Evolutionary conservation across 1,139 yeast species (phyloP).

Genomic region (Suhomyces wounanorum): DNA sequence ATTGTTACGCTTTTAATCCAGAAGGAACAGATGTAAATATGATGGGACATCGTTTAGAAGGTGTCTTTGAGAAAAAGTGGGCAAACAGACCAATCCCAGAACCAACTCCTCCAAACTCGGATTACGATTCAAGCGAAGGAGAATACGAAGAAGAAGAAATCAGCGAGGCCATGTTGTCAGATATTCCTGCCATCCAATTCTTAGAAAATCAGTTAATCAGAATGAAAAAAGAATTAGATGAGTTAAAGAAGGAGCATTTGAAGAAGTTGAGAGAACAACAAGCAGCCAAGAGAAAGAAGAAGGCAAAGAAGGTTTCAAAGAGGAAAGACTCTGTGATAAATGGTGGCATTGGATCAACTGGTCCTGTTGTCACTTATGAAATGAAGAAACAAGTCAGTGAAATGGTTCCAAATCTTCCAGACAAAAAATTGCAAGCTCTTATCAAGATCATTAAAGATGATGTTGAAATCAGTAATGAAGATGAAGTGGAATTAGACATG

Average conservation of each 20-base stretch:
- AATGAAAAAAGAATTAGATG: slow-evolving; percentile 83
- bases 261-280: slow-evolving; percentile 58
- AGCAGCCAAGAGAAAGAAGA: slow-evolving; percentile 50
- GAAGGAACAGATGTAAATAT: slow-evolving; percentile 92
- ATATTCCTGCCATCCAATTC: slow-evolving; percentile 82
- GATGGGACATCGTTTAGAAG: slow-evolving; percentile 93
- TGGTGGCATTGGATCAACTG: slow-evolving; percentile 18
- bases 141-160: slow-evolving; percentile 57
- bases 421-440: slow-evolving; percentile 80
- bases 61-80: slow-evolving; percentile 87
- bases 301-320: slow-evolving; percentile 33
- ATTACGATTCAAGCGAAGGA: slow-evolving; percentile 42
- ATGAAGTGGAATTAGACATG: slow-evolving; percentile 89
- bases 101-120: slow-evolving; percentile 48
- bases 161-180: slow-evolving; percentile 71
- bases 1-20: slow-evolving; percentile 92
- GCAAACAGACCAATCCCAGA: slow-evolving; percentile 81
- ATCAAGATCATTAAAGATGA: slow-evolving; percentile 85
- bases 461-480: slow-evolving; percentile 78
- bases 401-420: slow-evolving; percentile 75
- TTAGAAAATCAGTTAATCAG: slow-evolving; percentile 82
- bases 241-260: slow-evolving; percentile 67
- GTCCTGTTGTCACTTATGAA: slow-evolving; percentile 75
- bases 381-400: slow-evolving; percentile 96
- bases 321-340: slow-evolving; percentile 15